phyloP scores from a whole-genome alignment of 2,329 filamentous ascomycete genomes.

The Epichloe brachyelytri region DNA sequence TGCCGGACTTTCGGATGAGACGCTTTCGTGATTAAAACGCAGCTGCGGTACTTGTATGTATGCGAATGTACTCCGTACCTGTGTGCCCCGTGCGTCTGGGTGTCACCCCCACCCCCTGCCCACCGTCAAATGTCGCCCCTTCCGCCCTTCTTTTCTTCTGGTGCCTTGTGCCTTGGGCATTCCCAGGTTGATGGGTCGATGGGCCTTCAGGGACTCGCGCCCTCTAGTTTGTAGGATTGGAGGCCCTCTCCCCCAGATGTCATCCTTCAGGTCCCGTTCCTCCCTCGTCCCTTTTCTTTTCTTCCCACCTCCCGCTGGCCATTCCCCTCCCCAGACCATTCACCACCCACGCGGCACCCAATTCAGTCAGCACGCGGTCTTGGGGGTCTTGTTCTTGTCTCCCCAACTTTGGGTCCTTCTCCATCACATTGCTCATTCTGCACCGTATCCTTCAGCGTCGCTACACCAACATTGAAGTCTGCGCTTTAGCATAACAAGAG shows the following conservation, averaged over 20 bases:
- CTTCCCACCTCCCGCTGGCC: not conserved
- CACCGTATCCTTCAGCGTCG: not conserved
- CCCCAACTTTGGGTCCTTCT: too few relatives aligned
- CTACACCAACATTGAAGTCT: not conserved
- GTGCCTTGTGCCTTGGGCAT: not conserved
- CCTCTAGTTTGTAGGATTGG: not conserved
- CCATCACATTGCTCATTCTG: not conserved
- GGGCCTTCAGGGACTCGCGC: not conserved
- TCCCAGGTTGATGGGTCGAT: constrained; percentile 2
- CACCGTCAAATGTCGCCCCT: constrained; percentile 1
- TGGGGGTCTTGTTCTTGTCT: too few relatives aligned
- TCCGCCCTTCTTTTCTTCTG: constrained; percentile 1
- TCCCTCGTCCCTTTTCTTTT: not conserved
- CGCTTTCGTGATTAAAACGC: too few relatives aligned
- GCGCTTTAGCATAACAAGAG: not conserved
- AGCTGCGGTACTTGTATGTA: too few relatives aligned
- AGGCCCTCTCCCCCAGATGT: not conserved
- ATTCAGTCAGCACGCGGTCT: too few relatives aligned
- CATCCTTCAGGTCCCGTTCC: constrained; percentile 1
- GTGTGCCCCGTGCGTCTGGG: not conserved
- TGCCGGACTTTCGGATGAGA: too few relatives aligned
- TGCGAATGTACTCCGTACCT: too few relatives aligned
- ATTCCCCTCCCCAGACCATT: not conserved
- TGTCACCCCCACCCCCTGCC: constrained; percentile 2
- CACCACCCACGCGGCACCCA: not conserved